Evolutionary conservation across 768 basidiomycete species (phyloP), one percentile per base, ranked within the genome.

Genomic region (Lactifluus hygrophoroides): DNA sequence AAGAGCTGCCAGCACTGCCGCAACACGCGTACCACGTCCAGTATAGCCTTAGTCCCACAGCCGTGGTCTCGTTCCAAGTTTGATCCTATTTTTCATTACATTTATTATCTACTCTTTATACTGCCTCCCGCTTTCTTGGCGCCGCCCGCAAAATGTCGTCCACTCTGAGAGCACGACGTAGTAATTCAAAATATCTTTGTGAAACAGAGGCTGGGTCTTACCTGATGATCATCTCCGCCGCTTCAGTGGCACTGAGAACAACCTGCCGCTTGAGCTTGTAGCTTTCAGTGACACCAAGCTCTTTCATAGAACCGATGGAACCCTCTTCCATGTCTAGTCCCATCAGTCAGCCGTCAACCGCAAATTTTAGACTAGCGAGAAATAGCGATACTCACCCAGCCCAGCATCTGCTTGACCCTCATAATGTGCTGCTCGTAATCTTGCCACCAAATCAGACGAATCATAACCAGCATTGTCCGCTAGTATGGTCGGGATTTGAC

Each of bases 391-490:
- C 86, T 63, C 69, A 94, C 94, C 87, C 7, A 97, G 79, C 14
- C 96, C 96, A 46, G 93, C 85, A 66, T 97, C 93, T 3, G 73
- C 62, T 62, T 84, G 78, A 3, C 94, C 94, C 64, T 93, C 93
- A 70, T 89, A 95, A 72, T 99, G 96, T 10, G 94, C 93, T 1
- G 94, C 94, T 54, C 96, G 77, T 35, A 99, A 77, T 66, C 80
- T 84, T 32, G 93, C 77, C 14, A 98, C 95, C 21, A 99, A 79
- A 67, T 99, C 96, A 11, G 89, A 88, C n/a, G 93, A 95, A 70
- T 99, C 96, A 71, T 88, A 94, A 0, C 96, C 96, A 7, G 94
- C 96, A 67, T 99, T 99, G 69, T 98, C 96, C 10, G 95, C 93
- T 28, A 99, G 78, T 66, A 97, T 96, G 0, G 86, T 96, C 1